Percentiles rank a stretch among this genome's conserved stretches.
These are phyloP conservation scores for Pleurotus citrinopileatus DNA, from an alignment of 768 basidiomycete species.

Conservation along the genomic window DNA sequence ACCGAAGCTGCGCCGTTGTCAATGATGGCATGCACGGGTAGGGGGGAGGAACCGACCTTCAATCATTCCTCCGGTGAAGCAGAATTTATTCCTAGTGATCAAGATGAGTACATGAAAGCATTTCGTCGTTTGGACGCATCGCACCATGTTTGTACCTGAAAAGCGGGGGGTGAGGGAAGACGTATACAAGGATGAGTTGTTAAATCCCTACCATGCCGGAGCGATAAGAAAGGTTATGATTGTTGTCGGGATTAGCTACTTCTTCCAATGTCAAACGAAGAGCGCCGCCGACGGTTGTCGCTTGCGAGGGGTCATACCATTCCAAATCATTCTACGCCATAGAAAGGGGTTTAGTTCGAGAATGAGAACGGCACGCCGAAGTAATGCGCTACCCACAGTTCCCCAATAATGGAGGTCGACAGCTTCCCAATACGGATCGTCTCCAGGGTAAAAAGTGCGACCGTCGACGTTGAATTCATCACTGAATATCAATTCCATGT, in stretches of 20 bases:
- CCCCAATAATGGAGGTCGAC: constrained; percentile 70
- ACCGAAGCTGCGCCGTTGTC: constrained; percentile 36
- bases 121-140: background rate
- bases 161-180: background rate
- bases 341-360: background rate
- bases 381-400: constrained; percentile 29
- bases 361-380: background rate
- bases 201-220: constrained; percentile 44
- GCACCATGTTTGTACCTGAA: constrained; percentile 33
- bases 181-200: background rate
- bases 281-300: constrained; percentile 68
- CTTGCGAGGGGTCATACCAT: constrained; percentile 72
- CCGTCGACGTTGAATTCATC: constrained; percentile 83
- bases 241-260: constrained; percentile 34
- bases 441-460: constrained; percentile 65
- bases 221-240: constrained; percentile 71
- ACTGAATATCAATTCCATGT: constrained; percentile 62
- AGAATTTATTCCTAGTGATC: constrained; percentile 51
- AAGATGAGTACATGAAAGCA: background rate
- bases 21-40: too few relatives aligned
- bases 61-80: constrained; percentile 77
- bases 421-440: constrained; percentile 64
- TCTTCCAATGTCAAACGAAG: constrained; percentile 66
- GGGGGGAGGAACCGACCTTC: too few relatives aligned
- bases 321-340: constrained; percentile 58